A percentile compares a stretch with the other conserved stretches of the same genome.
Evolutionary conservation across 345 rosid genomes (phyloP).

Genomic region (Alliaria petiolata): DNA sequence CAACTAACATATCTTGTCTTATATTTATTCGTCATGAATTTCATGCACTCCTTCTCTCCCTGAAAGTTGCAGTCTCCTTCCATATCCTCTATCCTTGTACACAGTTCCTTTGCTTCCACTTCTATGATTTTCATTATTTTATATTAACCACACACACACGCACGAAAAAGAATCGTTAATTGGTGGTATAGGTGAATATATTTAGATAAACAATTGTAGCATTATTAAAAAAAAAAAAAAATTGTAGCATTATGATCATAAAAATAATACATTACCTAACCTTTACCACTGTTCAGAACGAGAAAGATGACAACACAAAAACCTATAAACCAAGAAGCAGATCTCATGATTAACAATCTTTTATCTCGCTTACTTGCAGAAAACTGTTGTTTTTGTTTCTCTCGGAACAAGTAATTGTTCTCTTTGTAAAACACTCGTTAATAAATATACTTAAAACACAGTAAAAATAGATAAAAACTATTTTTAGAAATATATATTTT

Average conservation of each 20-base stretch:
- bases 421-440: not conserved
- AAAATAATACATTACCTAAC: too few species aligned
- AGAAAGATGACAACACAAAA: not conserved
- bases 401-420: not conserved
- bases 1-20: not conserved
- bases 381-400: not conserved
- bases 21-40: not conserved
- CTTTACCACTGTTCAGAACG: not conserved
- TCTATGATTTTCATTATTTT: not conserved
- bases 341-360: constrained; percentile 4
- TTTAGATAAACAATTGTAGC: not conserved
- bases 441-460: not conserved
- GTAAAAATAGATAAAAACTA: not conserved
- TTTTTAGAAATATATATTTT: not conserved
- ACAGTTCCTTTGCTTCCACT: not conserved
- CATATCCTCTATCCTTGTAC: constrained; percentile 2
- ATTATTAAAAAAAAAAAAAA: too few species aligned
- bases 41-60: not conserved
- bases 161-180: not conserved
- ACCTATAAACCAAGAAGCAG: not conserved
- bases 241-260: too few species aligned
- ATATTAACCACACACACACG: not conserved
- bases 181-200: not conserved
- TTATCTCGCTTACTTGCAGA: not conserved
- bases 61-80: not conserved